A percentile compares a stretch with the other conserved stretches of the same genome.
These are phyloP conservation scores for Trichoderma simmonsii DNA, from an alignment of 2,329 filamentous ascomycete genomes.

Conservation along the genomic window DNA sequence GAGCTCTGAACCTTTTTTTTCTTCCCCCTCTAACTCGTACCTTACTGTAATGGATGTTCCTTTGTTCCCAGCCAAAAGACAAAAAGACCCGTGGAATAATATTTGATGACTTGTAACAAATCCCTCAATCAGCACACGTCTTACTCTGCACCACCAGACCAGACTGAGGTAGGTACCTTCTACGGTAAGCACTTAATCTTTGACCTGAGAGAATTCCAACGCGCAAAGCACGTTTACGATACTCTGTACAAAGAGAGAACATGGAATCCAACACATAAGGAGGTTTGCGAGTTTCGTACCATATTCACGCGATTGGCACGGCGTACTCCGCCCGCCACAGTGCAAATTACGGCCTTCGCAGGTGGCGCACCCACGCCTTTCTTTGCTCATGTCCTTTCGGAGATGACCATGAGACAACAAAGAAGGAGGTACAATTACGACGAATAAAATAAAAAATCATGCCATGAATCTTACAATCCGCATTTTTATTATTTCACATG, in stretches of 20 bases:
- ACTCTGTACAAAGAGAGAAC: not conserved
- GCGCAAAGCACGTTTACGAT: not conserved
- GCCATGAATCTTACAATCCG: conserved; percentile 5
- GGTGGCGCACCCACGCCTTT: not conserved
- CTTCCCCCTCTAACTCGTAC: not conserved
- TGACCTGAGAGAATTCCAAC: not conserved
- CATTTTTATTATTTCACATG: not conserved
- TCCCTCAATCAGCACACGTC: not conserved
- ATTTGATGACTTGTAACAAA: not conserved
- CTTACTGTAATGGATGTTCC: not conserved
- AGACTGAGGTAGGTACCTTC: not conserved
- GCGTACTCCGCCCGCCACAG: not conserved
- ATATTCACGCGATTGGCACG: not conserved
- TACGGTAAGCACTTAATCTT: conserved; percentile 7
- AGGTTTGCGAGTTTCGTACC: not conserved
- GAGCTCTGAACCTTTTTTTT: not conserved
- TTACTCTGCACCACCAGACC: not conserved
- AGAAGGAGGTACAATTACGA: not conserved
- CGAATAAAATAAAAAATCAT: not conserved
- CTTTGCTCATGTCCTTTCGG: conserved; percentile 3
- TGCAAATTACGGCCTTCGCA: not conserved
- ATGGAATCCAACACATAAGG: not conserved
- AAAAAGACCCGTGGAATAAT: not conserved
- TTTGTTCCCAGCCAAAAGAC: not conserved
- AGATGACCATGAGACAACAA: conserved; percentile 1